phyloP scores from a whole-genome alignment of 768 basidiomycete genomes.

The Lentinula lateritia region DNA sequence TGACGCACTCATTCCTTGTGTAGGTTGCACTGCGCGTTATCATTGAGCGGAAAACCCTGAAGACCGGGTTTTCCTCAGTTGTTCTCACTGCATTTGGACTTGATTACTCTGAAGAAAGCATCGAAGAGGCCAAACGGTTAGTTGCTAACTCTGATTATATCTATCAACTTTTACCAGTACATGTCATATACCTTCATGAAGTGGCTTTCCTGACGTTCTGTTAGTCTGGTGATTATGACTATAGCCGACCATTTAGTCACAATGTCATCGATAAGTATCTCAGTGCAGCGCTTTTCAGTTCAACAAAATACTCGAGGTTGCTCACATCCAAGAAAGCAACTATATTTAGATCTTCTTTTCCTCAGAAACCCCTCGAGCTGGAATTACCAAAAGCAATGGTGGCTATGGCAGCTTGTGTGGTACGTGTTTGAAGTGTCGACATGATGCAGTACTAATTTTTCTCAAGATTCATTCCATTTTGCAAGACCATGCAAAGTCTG shows the following conservation, averaged over 20 bases:
- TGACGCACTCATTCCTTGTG: not conserved
- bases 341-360: not conserved
- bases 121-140: not conserved
- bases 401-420: not conserved
- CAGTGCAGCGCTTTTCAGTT: not conserved
- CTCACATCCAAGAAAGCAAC: not conserved
- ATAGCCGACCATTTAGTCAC: not conserved
- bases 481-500: not conserved
- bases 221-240: not conserved
- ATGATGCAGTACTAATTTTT: not conserved
- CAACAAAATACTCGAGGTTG: not conserved
- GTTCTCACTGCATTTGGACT: not conserved
- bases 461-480: not conserved
- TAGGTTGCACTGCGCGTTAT: not conserved
- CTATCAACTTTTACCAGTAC: not conserved
- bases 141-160: not conserved
- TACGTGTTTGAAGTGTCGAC: not conserved
- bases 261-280: not conserved
- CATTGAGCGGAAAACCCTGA: not conserved
- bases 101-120: not conserved
- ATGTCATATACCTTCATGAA: too few relatives aligned
- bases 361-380: not conserved
- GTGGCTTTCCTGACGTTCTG: too few relatives aligned
- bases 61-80: not conserved
- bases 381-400: not conserved